These are phyloP conservation scores for Alternaria postmessia DNA, from an alignment of 2,329 filamentous ascomycete genomes.

Conservation along the genomic window DNA sequence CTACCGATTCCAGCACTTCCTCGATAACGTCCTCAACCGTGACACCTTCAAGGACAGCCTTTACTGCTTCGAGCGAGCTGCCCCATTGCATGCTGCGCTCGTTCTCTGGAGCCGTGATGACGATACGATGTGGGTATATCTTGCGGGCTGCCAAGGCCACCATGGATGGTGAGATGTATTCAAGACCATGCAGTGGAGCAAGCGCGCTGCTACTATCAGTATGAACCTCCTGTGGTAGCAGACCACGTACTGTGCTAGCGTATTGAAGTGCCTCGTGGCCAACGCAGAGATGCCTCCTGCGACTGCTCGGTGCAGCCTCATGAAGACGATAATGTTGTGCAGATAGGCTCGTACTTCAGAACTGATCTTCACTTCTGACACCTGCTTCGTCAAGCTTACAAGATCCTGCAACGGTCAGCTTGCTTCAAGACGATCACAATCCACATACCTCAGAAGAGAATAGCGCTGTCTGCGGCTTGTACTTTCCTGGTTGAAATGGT, in stretches of 20 bases:
- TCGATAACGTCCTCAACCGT: conserved; percentile 66
- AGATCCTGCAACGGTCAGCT: conserved; percentile 56
- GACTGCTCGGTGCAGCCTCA: conserved; percentile 87
- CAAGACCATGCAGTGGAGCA: conserved; percentile 80
- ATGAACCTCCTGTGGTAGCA: not conserved
- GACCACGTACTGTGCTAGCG: conserved; percentile 64
- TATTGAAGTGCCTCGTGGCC: conserved; percentile 79
- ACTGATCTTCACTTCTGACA: conserved; percentile 68
- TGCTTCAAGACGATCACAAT: too few species aligned
- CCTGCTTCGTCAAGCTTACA: conserved; percentile 65
- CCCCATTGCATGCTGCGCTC: conserved; percentile 96
- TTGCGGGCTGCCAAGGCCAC: conserved; percentile 84
- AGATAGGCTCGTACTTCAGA: conserved; percentile 84
- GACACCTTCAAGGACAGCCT: conserved; percentile 68
- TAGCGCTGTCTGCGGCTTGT: conserved; percentile 33
- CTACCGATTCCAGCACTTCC: conserved; percentile 64
- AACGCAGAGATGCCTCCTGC: conserved; percentile 77
- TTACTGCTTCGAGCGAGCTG: conserved; percentile 75
- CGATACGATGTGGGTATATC: conserved; percentile 85
- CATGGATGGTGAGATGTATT: conserved; percentile 84
- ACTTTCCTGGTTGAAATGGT: conserved; percentile 25
- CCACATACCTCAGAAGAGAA: conserved; percentile 58
- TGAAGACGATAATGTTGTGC: conserved; percentile 85
- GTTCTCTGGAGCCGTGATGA: conserved; percentile 71
- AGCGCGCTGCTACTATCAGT: conserved; percentile 64